Evolutionary conservation across 352 stramenopile genomes (phyloP).

Genomic region (Globisporangium uncinulatum): DNA sequence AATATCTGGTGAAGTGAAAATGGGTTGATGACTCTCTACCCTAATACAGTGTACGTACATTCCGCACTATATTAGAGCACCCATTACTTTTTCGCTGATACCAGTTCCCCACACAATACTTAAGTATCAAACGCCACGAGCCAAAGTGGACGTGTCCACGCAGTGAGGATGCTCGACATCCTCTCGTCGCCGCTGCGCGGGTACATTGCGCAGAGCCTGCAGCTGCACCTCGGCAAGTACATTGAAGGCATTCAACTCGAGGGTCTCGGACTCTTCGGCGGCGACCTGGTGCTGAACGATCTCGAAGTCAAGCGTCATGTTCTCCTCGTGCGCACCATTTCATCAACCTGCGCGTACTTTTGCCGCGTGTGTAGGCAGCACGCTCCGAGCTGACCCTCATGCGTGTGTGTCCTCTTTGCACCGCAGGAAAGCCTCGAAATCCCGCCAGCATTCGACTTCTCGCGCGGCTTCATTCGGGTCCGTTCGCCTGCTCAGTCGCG

Average conservation of each 20-base stretch:
- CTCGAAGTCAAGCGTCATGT: constrained; percentile 88
- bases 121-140: too few relatives aligned
- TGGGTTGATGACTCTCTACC: too few relatives aligned
- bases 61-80: too few relatives aligned
- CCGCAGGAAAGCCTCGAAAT: constrained; percentile 75
- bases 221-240: constrained; percentile 89
- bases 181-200: constrained; percentile 79
- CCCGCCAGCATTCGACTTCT: constrained; percentile 84
- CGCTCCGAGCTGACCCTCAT: background rate
- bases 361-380: background rate
- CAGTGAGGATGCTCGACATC: constrained; percentile 66
- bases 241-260: constrained; percentile 87
- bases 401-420: background rate
- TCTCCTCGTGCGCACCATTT: constrained; percentile 24
- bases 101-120: too few relatives aligned
- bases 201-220: constrained; percentile 84
- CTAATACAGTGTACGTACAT: too few relatives aligned
- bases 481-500: constrained; percentile 3
- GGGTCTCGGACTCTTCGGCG: constrained; percentile 76
- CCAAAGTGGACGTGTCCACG: too few relatives aligned
- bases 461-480: constrained; percentile 78
- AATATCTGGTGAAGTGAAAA: too few relatives aligned
- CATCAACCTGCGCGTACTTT: too few relatives aligned
- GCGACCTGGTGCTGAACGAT: constrained; percentile 84
- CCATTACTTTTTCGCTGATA: too few relatives aligned